Conservation (phyloP, 768 basidiomycete species). For the Rhizopogon rudus region DNA sequence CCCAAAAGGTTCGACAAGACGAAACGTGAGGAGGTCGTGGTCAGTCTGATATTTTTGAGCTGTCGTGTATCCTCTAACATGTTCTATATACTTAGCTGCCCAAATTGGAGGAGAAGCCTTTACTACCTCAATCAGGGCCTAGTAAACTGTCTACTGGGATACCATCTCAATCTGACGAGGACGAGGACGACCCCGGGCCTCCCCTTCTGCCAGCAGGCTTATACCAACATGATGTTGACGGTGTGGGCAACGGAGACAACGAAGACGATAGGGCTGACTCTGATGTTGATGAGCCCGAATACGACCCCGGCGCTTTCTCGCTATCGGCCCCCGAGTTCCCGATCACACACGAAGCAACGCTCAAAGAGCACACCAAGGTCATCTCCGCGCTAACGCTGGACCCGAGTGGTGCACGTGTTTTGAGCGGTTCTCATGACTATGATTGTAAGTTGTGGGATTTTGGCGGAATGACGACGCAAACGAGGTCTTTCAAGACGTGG, state of each 20-base stretch:
- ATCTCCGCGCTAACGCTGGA: conserved; percentile 90
- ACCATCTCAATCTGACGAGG: conserved; percentile 19
- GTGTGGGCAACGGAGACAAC: conserved; percentile 20
- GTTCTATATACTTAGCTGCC: not conserved
- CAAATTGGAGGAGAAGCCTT: not conserved
- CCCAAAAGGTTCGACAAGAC: conserved; percentile 76
- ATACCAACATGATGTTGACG: conserved; percentile 14
- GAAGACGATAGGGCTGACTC: conserved; percentile 13
- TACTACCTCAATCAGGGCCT: conserved; percentile 10
- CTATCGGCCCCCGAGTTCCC: conserved; percentile 59
- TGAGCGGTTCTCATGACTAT: conserved; percentile 94
- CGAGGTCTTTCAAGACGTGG: conserved; percentile 95
- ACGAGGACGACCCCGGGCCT: conserved; percentile 13
- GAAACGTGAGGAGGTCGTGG: conserved; percentile 45
- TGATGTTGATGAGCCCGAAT: conserved; percentile 46
- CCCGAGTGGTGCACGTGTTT: conserved; percentile 87
- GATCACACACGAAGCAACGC: conserved; percentile 80
- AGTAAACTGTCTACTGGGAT: conserved; percentile 9
- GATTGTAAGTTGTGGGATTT: conserved; percentile 99
- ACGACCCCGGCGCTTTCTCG: conserved; percentile 42
- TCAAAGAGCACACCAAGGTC: conserved; percentile 96
- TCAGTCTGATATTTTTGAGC: conserved; percentile 11
- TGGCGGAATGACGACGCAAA: conserved; percentile 89
- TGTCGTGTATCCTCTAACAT: conserved; percentile 12
- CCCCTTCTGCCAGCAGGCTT: not conserved